Evolutionary conservation across 176 grass and related monocot species (phyloP).

Genomic region (Oryza longistaminata): DNA sequence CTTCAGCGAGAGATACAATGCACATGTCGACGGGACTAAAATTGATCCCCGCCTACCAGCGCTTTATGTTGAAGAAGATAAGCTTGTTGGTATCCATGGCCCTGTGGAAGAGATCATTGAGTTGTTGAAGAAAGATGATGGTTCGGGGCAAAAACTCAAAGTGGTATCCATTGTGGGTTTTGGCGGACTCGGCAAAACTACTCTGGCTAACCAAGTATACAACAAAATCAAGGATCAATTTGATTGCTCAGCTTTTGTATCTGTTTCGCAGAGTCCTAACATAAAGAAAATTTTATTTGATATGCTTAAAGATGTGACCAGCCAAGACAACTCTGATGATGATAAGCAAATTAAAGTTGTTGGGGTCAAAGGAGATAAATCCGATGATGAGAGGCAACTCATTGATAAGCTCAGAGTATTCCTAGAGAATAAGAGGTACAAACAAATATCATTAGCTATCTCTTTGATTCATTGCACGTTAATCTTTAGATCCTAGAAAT

Average conservation of each 20-base stretch:
- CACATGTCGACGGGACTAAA: neutral
- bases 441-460: no score
- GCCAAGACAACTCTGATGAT: neutral
- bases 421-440: no score
- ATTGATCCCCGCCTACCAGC: neutral
- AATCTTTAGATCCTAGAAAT: no score
- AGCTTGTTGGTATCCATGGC: neutral
- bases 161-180: constrained; percentile 7
- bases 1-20: neutral
- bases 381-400: no score
- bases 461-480: no score
- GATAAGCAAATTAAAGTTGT: neutral
- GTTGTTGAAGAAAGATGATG: neutral
- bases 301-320: neutral
- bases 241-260: neutral
- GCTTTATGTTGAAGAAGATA: neutral
- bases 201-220: constrained; percentile 18
- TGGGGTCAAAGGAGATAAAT: no score
- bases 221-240: neutral
- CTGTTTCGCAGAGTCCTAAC: neutral
- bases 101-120: neutral
- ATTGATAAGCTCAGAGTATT: no score
- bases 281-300: neutral
- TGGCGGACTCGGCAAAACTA: constrained; percentile 6
- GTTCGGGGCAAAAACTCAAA: neutral